phyloP scores from a whole-genome alignment of 2,329 filamentous ascomycete genomes.

The Tolypocladium nubicola region DNA sequence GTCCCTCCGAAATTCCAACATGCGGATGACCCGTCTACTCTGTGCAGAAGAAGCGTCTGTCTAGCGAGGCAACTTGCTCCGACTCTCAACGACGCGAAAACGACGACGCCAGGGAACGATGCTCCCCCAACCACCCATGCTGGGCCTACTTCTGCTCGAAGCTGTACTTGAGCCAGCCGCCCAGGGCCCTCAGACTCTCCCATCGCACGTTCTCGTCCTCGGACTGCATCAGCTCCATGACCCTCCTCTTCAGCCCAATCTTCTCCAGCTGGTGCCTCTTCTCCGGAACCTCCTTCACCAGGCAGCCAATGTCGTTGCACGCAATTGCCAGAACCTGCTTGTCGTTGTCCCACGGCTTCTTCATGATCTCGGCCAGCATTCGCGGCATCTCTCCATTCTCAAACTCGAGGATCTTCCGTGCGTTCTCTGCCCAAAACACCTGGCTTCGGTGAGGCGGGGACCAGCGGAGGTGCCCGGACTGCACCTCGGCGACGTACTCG shows the following conservation, averaged over 20 bases:
- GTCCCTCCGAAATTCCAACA: not conserved
- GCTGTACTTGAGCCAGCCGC: constrained; percentile 54
- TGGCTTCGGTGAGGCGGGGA: constrained; percentile 81
- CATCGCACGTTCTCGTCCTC: constrained; percentile 80
- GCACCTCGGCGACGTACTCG: constrained; percentile 80
- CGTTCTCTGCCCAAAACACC: constrained; percentile 87
- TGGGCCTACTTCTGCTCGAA: constrained; percentile 33
- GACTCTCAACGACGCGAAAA: not conserved
- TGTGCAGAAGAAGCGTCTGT: not conserved
- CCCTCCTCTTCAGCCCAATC: constrained; percentile 70
- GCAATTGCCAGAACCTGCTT: constrained; percentile 86
- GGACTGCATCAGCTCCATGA: constrained; percentile 92
- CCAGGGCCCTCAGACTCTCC: constrained; percentile 81
- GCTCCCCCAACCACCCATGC: not conserved
- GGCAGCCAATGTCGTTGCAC: constrained; percentile 80
- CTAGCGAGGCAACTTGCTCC: not conserved
- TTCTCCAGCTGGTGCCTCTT: constrained; percentile 71
- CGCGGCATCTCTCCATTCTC: constrained; percentile 69
- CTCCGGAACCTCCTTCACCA: constrained; percentile 86
- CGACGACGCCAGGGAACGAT: not conserved
- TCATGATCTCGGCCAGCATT: constrained; percentile 77
- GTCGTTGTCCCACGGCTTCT: constrained; percentile 63
- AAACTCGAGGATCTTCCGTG: constrained; percentile 73
- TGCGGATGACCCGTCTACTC: not conserved
- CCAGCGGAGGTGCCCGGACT: constrained; percentile 83